These are phyloP conservation scores for Clathrospora elynae DNA, from an alignment of 2,329 filamentous ascomycete genomes.

Conservation along the genomic window DNA sequence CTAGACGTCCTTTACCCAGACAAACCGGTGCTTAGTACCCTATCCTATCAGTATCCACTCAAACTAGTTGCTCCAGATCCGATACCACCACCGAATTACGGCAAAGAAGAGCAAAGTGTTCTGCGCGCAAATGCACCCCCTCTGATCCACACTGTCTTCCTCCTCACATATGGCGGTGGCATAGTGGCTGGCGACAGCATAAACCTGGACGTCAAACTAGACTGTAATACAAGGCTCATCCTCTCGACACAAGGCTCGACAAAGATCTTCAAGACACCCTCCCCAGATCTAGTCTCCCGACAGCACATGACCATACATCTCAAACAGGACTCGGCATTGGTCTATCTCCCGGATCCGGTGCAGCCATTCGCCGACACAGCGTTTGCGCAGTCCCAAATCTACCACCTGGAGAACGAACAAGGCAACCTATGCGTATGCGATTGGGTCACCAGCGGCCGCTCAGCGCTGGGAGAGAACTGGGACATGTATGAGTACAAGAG, in stretches of 20 bases:
- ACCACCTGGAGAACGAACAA: slow-evolving; percentile 60
- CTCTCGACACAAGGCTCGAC: slow-evolving; percentile 76
- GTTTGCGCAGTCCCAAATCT: slow-evolving; percentile 83
- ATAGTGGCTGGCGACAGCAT: slow-evolving; percentile 87
- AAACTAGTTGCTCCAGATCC: slow-evolving; percentile 86
- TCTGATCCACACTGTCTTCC: slow-evolving; percentile 77
- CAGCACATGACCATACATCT: slow-evolving; percentile 59
- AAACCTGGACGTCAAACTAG: slow-evolving; percentile 71
- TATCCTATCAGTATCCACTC: slow-evolving; percentile 91
- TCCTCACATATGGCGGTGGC: slow-evolving; percentile 93
- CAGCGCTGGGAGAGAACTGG: slow-evolving; percentile 88
- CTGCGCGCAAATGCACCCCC: slow-evolving; percentile 27
- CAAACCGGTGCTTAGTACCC: slow-evolving; percentile 71
- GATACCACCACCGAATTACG: slow-evolving; percentile 58
- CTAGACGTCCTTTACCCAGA: slow-evolving; percentile 73
- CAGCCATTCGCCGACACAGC: slow-evolving; percentile 86
- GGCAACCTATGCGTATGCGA: slow-evolving; percentile 78
- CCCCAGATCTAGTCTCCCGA: slow-evolving; percentile 51
- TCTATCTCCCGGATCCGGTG: slow-evolving; percentile 84
- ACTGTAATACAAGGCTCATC: slow-evolving; percentile 66
- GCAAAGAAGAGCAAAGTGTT: slow-evolving; percentile 1
- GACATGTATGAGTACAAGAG: slow-evolving; percentile 78
- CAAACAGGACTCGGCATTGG: slow-evolving; percentile 57
- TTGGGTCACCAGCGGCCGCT: slow-evolving; percentile 90
- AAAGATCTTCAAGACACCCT: slow-evolving; percentile 86